Conservation (phyloP, 2,329 filamentous ascomycete species). For the Colletotrichum sp. region DNA sequence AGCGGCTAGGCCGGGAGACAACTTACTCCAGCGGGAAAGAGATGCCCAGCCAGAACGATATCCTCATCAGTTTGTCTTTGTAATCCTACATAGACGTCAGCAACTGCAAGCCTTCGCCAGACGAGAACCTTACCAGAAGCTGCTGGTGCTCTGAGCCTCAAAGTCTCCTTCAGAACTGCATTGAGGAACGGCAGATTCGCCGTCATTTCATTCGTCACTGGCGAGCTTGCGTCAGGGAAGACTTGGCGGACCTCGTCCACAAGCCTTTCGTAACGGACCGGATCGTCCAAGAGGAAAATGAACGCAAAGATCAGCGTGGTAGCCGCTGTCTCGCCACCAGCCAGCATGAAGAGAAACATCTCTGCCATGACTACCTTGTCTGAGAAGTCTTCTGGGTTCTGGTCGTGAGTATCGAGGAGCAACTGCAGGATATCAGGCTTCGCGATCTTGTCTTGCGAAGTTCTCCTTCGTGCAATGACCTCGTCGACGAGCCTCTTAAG, state of each 20-base stretch:
- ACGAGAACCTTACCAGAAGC: conserved; percentile 23
- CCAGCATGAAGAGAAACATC: not conserved
- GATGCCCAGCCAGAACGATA: not conserved
- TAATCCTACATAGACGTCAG: not conserved
- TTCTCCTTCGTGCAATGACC: not conserved
- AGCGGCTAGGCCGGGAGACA: not conserved
- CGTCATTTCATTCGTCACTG: not conserved
- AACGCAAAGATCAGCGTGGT: not conserved
- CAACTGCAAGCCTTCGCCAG: not conserved
- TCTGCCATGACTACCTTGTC: not conserved
- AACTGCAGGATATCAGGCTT: not conserved
- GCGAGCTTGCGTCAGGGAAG: not conserved
- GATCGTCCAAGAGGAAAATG: not conserved
- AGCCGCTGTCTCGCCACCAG: not conserved
- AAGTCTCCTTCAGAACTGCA: conserved; percentile 41
- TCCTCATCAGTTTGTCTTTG: not conserved
- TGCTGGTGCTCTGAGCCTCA: conserved; percentile 38
- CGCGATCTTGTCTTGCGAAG: not conserved
- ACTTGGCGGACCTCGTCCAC: not conserved
- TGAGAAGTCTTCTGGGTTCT: not conserved
- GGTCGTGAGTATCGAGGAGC: not conserved
- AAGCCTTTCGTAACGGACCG: not conserved
- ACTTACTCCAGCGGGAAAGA: not conserved
- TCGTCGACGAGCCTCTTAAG: not conserved
- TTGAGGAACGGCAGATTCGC: conserved; percentile 50